Percentiles rank a stretch among this genome's conserved stretches.
These are phyloP conservation scores for Ophiostoma quercus DNA, from an alignment of 2,329 filamentous ascomycete genomes.

Conservation along the genomic window DNA sequence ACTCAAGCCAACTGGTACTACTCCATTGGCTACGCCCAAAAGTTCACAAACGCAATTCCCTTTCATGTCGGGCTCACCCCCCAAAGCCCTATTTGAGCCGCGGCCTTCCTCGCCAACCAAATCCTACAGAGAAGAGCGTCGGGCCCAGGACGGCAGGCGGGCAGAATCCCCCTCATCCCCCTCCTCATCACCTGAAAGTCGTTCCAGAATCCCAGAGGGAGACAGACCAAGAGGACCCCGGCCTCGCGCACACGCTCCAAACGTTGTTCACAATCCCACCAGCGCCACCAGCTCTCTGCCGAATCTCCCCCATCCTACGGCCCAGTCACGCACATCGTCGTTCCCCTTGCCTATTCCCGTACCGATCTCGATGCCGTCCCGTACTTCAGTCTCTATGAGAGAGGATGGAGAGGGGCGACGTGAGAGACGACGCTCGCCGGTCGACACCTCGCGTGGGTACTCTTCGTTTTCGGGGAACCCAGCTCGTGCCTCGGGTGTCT, in stretches of 20 bases:
- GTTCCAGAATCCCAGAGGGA: slow-evolving; percentile 8
- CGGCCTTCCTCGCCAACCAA: slow-evolving; percentile 17
- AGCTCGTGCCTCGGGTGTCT: slow-evolving; percentile 20
- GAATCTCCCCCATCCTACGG: slow-evolving; percentile 3
- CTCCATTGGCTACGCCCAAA: slow-evolving; percentile 35
- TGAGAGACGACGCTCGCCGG: slow-evolving; percentile 23
- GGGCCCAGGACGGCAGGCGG: slow-evolving; percentile 28
- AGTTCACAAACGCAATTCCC: slow-evolving; percentile 26
- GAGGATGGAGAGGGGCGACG: slow-evolving; percentile 12
- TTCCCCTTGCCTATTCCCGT: slow-evolving; percentile 19
- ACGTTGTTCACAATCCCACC: slow-evolving; percentile 28
- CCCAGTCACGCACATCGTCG: slow-evolving; percentile 7
- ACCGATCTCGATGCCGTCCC: background rate
- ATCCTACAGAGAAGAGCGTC: slow-evolving; percentile 19
- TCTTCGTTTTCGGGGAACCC: slow-evolving; percentile 14
- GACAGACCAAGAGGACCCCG: slow-evolving; percentile 27
- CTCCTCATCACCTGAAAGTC: slow-evolving; percentile 32
- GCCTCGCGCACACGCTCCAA: slow-evolving; percentile 32
- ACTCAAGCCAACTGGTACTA: slow-evolving; percentile 36
- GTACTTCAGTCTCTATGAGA: background rate
- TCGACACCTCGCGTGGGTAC: slow-evolving; percentile 17
- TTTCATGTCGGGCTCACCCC: slow-evolving; percentile 1
- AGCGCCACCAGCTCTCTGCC: slow-evolving; percentile 10
- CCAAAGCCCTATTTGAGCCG: slow-evolving; percentile 11
- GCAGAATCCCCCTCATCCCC: slow-evolving; percentile 32